phyloP scores from a whole-genome alignment of 495 filamentous ascomycete species.

The Podospora comata region DNA sequence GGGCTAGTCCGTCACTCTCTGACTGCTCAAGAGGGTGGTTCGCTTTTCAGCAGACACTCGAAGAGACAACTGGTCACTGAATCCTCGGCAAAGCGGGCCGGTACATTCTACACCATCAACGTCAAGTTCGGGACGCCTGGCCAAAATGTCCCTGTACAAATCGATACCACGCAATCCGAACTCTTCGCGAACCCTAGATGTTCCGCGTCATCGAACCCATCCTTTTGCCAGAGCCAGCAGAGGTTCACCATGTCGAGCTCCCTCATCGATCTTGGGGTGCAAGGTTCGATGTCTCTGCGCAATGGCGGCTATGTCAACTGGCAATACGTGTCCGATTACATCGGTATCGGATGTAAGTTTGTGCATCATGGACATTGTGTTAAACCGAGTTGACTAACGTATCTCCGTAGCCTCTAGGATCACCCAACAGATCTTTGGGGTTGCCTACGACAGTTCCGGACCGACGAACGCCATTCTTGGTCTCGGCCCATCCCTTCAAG shows the following conservation, averaged over 20 bases:
- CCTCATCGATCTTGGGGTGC: conserved; percentile 21
- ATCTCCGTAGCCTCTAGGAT: conserved; percentile 28
- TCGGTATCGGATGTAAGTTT: conserved; percentile 20
- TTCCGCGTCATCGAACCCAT: conserved; percentile 17
- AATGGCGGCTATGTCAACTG: conserved; percentile 25
- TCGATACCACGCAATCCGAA: conserved; percentile 46
- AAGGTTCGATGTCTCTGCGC: conserved; percentile 27
- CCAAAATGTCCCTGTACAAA: conserved; percentile 37
- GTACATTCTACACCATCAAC: conserved; percentile 24
- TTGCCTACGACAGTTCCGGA: conserved; percentile 31
- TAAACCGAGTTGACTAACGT: too few species aligned
- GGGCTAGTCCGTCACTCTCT: conserved; percentile 25
- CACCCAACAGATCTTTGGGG: conserved; percentile 43
- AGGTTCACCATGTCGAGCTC: conserved; percentile 31
- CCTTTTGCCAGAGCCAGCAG: conserved; percentile 31
- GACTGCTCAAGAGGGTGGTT: conserved; percentile 9
- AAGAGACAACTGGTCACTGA: conserved; percentile 17
- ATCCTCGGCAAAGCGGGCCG: conserved; percentile 4
- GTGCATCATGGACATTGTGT: too few species aligned
- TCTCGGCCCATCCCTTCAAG: conserved; percentile 55
- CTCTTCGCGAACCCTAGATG: conserved; percentile 35
- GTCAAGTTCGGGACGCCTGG: conserved; percentile 25
- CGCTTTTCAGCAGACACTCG: conserved; percentile 14
- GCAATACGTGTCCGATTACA: conserved; percentile 34
- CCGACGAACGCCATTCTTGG: conserved; percentile 65